A percentile compares a stretch with the other conserved stretches of the same genome.
These are phyloP conservation scores for Aspergillus udagawae DNA, from an alignment of 2,329 filamentous ascomycete species.

Conservation along the genomic window DNA sequence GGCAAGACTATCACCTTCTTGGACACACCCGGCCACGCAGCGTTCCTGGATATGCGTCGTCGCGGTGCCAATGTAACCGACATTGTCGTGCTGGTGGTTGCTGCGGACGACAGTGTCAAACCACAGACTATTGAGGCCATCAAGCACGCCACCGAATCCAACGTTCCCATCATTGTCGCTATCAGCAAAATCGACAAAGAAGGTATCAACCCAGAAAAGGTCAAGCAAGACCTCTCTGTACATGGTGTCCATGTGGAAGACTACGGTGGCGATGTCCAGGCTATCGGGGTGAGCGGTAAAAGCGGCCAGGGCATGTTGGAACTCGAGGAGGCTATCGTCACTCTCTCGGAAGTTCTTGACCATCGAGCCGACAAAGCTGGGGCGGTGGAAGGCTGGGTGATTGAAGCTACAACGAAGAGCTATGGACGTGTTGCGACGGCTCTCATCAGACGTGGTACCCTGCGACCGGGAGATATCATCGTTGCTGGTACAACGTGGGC, in stretches of 20 bases:
- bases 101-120: slow-evolving; percentile 95
- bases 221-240: slow-evolving; percentile 80
- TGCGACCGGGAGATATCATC: slow-evolving; percentile 74
- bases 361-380: slow-evolving; percentile 75
- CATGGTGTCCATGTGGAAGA: slow-evolving; percentile 91
- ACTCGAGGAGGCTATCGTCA: slow-evolving; percentile 84
- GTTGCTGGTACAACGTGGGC: slow-evolving; percentile 88
- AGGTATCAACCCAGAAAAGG: slow-evolving; percentile 71
- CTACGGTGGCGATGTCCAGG: slow-evolving; percentile 89
- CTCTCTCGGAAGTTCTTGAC: slow-evolving; percentile 84
- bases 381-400: slow-evolving; percentile 84
- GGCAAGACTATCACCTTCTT: slow-evolving; percentile 94
- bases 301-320: slow-evolving; percentile 89
- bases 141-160: slow-evolving; percentile 81
- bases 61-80: slow-evolving; percentile 94
- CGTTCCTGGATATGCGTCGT: slow-evolving; percentile 93
- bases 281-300: slow-evolving; percentile 86
- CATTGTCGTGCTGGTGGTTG: slow-evolving; percentile 92
- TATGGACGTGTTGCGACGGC: slow-evolving; percentile 83
- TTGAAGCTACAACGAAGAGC: slow-evolving; percentile 85
- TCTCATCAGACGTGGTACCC: slow-evolving; percentile 80
- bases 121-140: slow-evolving; percentile 95
- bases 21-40: slow-evolving; percentile 93
- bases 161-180: slow-evolving; percentile 93
- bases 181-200: slow-evolving; percentile 97